phyloP scores from a whole-genome alignment of 176 grass and related monocot species.

The Juncus effusus region DNA sequence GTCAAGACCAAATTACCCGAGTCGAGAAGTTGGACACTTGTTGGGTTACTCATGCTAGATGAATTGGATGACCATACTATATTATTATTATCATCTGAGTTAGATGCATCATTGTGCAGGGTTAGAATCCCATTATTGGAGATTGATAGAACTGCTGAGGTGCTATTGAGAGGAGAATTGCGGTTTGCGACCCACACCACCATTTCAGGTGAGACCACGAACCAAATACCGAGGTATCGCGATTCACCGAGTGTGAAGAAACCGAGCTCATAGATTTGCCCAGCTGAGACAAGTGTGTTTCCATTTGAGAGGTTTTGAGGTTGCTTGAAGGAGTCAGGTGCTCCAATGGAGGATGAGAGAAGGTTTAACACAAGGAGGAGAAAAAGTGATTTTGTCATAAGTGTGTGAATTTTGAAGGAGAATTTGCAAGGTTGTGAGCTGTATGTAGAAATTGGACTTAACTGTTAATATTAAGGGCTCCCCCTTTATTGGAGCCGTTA shows the following conservation, averaged over 20 bases:
- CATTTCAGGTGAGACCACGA: constrained; percentile 12
- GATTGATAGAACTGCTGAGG: constrained; percentile 30
- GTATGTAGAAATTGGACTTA: no score
- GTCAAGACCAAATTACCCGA: constrained; percentile 29
- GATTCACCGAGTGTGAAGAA: constrained; percentile 22
- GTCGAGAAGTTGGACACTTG: constrained; percentile 28
- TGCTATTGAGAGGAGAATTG: constrained; percentile 16
- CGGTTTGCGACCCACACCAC: constrained; percentile 54
- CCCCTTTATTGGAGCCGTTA: no score
- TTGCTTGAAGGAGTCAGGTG: constrained; percentile 4
- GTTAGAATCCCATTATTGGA: constrained; percentile 19
- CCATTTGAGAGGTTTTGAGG: constrained; percentile 32
- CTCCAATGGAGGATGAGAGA: background rate
- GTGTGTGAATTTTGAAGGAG: no score
- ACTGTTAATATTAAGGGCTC: no score
- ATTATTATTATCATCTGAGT: background rate
- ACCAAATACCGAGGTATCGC: constrained; percentile 39
- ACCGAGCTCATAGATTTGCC: constrained; percentile 32
- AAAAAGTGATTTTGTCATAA: no score
- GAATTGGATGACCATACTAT: constrained; percentile 29
- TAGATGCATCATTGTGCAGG: constrained; percentile 7
- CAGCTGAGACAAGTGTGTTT: constrained; percentile 26
- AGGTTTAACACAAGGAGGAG: background rate
- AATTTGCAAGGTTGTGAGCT: no score
- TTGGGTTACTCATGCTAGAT: constrained; percentile 2